Conservation (phyloP, 2,329 filamentous ascomycete species). For the Aspergillus ochraceus region DNA sequence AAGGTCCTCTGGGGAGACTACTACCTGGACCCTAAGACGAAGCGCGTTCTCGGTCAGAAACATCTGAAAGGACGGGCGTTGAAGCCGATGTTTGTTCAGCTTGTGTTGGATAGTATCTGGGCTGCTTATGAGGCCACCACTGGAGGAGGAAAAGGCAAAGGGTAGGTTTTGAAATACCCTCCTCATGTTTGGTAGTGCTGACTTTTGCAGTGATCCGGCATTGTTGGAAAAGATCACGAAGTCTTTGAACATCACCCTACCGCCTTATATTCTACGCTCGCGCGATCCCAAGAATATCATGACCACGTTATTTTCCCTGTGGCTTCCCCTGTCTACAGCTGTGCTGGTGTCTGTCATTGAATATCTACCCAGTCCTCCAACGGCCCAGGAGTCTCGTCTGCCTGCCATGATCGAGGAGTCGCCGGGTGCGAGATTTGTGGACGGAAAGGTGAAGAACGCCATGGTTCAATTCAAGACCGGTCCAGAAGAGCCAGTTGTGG, state of each 20-base stretch:
- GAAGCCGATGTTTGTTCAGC: conserved; percentile 96
- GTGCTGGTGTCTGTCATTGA: conserved; percentile 92
- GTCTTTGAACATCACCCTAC: conserved; percentile 78
- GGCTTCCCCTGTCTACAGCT: conserved; percentile 91
- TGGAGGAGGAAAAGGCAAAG: conserved; percentile 77
- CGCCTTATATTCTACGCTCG: conserved; percentile 79
- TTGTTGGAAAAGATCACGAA: conserved; percentile 94
- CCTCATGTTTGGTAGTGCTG: conserved; percentile 28
- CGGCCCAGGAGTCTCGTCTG: conserved; percentile 76
- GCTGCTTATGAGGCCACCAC: conserved; percentile 89
- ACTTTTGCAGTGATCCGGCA: conserved; percentile 62
- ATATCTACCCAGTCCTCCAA: conserved; percentile 79
- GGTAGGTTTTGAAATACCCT: conserved; percentile 54
- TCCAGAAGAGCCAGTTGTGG: conserved; percentile 75
- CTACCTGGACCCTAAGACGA: conserved; percentile 95
- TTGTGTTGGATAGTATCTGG: conserved; percentile 95
- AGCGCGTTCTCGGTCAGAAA: conserved; percentile 84
- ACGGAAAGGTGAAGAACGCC: conserved; percentile 69
- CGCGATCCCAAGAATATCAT: conserved; percentile 81
- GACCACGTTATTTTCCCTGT: conserved; percentile 81
- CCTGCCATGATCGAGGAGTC: conserved; percentile 77
- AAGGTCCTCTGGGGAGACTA: conserved; percentile 97
- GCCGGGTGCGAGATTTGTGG: conserved; percentile 72
- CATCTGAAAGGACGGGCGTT: conserved; percentile 88
- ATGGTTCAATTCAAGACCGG: conserved; percentile 77